Evolutionary conservation across 768 basidiomycete species (phyloP), one percentile per base, ranked within the genome.

Genomic region (Lactarius tabidus): DNA sequence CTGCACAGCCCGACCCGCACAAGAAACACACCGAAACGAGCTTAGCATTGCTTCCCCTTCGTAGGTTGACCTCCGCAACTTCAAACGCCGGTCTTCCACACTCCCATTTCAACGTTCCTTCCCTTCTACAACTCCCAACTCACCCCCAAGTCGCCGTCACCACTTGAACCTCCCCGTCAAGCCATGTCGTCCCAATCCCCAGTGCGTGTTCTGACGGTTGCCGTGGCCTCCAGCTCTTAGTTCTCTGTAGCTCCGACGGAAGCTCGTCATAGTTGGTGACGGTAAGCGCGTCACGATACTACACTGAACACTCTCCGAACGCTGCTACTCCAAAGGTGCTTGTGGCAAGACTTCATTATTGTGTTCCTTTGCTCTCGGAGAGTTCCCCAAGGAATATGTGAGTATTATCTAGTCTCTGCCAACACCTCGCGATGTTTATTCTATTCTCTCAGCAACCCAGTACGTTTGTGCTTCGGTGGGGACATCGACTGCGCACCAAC

Each of bases 201-300:
- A 57, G 69, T 70, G 51, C 58, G 69, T 66, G 48, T 14, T 58
- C 48, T 59, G 39, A 64, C 60, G 18, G 53, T 45, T 36, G 60
- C 56, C 56, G 28, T 31, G 17, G 38, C 43, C 31, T 48, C 66
- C 62, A 9, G 67, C 51, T 55, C 12, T n/a, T 36, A 9, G 15
- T 57, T 48, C 41, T 17, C 4, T 36, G 36, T 70, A 96, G 93
- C 91, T 98, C 76, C 87, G 93, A 71, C 84, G 95, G 72, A 98
- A 98, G 79, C 82, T 98, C 64, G 95, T 96, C 77, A 94, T 95
- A 74, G 95, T 98, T 67, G 96, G 96, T 71, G 96, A 99, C 78
- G 96, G 96, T 81, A 81, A 75, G 87, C 66, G 28, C 41, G 26
- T 55, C 51, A n/a, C 57, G 29, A 59, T 60, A 53, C 54, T 10